These are phyloP conservation scores for Westerdykella sp. DNA, from an alignment of 2,329 filamentous ascomycete genomes.

Conservation along the genomic window DNA sequence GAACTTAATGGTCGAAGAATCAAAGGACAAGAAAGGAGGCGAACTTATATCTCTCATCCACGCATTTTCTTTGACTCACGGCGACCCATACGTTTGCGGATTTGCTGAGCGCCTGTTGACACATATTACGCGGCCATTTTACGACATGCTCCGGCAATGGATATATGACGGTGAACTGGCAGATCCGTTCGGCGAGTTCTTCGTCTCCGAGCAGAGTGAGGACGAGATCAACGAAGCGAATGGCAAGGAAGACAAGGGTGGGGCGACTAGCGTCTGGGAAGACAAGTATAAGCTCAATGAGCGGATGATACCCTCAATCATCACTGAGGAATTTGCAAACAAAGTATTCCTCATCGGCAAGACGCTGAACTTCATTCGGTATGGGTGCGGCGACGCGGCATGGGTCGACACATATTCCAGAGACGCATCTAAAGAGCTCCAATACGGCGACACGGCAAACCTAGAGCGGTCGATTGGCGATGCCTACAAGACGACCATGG, in stretches of 20 bases:
- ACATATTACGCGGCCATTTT: slow-evolving; percentile 89
- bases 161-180: slow-evolving; percentile 97
- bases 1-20: slow-evolving; percentile 90
- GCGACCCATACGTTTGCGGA: slow-evolving; percentile 86
- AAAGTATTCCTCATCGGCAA: slow-evolving; percentile 98
- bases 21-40: slow-evolving; percentile 74
- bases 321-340: slow-evolving; percentile 86
- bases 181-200: slow-evolving; percentile 95
- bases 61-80: slow-evolving; percentile 85
- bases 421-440: slow-evolving; percentile 81
- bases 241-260: slow-evolving; percentile 42
- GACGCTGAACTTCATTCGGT: slow-evolving; percentile 94
- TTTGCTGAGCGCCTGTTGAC: slow-evolving; percentile 85
- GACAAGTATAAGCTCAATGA: slow-evolving; percentile 88
- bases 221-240: slow-evolving; percentile 38
- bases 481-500: slow-evolving; percentile 97
- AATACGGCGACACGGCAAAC: slow-evolving; percentile 87
- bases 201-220: slow-evolving; percentile 75
- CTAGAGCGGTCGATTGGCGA: slow-evolving; percentile 92
- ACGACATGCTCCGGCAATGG: slow-evolving; percentile 92
- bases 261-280: slow-evolving; percentile 90
- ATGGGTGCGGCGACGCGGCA: slow-evolving; percentile 84
- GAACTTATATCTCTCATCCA: slow-evolving; percentile 92
- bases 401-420: slow-evolving; percentile 98
- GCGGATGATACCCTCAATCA: slow-evolving; percentile 86